phyloP scores from a whole-genome alignment of 768 basidiomycete genomes.

The Rhizopogon rudus region DNA sequence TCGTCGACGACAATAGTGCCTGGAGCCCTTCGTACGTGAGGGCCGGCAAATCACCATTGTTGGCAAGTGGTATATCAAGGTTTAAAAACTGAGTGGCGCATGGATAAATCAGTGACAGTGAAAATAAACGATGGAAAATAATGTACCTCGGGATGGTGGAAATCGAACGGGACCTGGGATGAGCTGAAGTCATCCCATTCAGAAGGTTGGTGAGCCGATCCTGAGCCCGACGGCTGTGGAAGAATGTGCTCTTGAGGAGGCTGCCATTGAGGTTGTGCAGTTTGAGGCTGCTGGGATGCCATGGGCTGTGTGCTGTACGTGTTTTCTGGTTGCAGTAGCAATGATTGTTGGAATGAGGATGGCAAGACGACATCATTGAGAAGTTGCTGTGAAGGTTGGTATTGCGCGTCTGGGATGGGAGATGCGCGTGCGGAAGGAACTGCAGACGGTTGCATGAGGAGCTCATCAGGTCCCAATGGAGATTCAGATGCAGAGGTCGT shows the following conservation, averaged over 20 bases:
- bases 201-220: not conserved
- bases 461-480: slow-evolving; percentile 7
- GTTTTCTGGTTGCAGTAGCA: slow-evolving; percentile 10
- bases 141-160: slow-evolving; percentile 12
- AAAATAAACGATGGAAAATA: not conserved
- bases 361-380: not conserved
- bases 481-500: slow-evolving; percentile 13
- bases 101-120: not conserved
- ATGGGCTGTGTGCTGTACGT: slow-evolving; percentile 6
- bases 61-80: slow-evolving; percentile 10
- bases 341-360: not conserved
- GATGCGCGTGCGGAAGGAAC: slow-evolving; percentile 6
- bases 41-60: not conserved
- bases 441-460: slow-evolving; percentile 10
- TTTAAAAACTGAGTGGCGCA: slow-evolving; percentile 5
- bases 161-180: not conserved
- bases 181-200: slow-evolving; percentile 10
- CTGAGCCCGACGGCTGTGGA: slow-evolving; percentile 1
- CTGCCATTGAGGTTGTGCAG: slow-evolving; percentile 1
- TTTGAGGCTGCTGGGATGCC: slow-evolving; percentile 1
- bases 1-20: slow-evolving; percentile 26
- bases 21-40: slow-evolving; percentile 21
- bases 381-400: slow-evolving; percentile 10
- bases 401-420: slow-evolving; percentile 12
- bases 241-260: not conserved